Evolutionary conservation across 2,329 filamentous ascomycete species (phyloP), one percentile per base, ranked within the genome.

Genomic region (Alternaria brassicicola): DNA sequence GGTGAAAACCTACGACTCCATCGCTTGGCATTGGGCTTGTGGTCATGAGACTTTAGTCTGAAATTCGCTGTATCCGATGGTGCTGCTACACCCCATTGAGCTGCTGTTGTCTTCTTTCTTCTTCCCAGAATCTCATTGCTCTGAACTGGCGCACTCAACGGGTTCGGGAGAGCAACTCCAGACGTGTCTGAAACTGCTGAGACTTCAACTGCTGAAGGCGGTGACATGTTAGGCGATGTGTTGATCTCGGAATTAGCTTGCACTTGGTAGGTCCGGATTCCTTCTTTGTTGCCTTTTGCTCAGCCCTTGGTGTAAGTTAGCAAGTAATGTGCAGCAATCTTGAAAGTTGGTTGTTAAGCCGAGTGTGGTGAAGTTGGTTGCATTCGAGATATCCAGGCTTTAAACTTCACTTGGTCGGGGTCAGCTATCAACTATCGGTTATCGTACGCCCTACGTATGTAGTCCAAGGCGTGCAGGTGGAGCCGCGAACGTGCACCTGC

Each of bases 21-120:
- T 76, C 88, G 82, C 76, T 89, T 92, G 3, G 94, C 90, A 72
- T 88, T 89, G 4, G 91, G 90, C 73, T 94, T 93, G 65, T 81
- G 77, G 28, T 77, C 70, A 74, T 87, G 79, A 62, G 78, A 88
- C 53, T 86, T 83, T 51, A 87, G 59, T 86, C 84, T 95, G 79
- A 96, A 97, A 82, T 90, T 88, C 69, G 93, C 89, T 76, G 91
- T 91, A 76, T 89, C 88, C 2, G 90, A 89, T 49, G 85, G 84
- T 9, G 92, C 91, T 30, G 93, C 94, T 45, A 92, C 85, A 35
- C 90, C 90, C 91, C 62, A 90, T 83, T 78, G 76, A 36, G 95
- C 82, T 69, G 86, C 88, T 3, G 89, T 89, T n/a, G 86, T 85
- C 70, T 89, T 91, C 61, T 84, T 85, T 47, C 94, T 86, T 66